phyloP scores from a whole-genome alignment of 371 early-diverging fungal species.

The Mucor irregularis region DNA sequence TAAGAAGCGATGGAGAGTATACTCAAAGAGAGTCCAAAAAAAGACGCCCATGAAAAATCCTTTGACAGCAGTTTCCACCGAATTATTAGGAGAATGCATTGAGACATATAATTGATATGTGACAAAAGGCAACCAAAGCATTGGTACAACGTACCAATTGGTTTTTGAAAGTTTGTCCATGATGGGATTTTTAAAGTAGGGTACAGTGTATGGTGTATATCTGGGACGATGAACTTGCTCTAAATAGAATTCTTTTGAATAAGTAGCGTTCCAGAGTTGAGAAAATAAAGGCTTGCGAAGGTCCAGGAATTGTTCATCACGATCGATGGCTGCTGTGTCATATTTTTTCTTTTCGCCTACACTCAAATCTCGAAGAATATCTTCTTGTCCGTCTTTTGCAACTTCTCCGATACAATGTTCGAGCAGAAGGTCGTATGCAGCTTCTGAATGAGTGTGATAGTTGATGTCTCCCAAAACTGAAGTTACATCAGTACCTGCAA shows the following conservation, averaged over 20 bases:
- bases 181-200: conserved; percentile 69
- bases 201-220: conserved; percentile 56
- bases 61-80: background rate
- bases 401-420: conserved; percentile 79
- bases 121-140: conserved; percentile 85
- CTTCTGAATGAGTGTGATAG: conserved; percentile 82
- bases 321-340: background rate
- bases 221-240: conserved; percentile 92
- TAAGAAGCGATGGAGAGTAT: conserved; percentile 85
- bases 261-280: conserved; percentile 82
- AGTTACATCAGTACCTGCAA: conserved; percentile 74
- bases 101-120: conserved; percentile 41
- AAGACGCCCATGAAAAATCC: conserved; percentile 67
- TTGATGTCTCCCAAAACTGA: conserved; percentile 68
- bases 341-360: conserved; percentile 1
- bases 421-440: conserved; percentile 82
- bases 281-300: conserved; percentile 78
- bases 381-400: conserved; percentile 25
- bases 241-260: conserved; percentile 80
- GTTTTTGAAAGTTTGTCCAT: conserved; percentile 86
- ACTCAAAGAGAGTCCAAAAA: conserved; percentile 81
- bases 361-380: background rate
- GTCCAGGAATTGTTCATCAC: conserved; percentile 78
- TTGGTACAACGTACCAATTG: conserved; percentile 90
- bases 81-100: background rate